phyloP scores from a whole-genome alignment of 2,329 filamentous ascomycete species.

The Colletotrichum chlorophyti region DNA sequence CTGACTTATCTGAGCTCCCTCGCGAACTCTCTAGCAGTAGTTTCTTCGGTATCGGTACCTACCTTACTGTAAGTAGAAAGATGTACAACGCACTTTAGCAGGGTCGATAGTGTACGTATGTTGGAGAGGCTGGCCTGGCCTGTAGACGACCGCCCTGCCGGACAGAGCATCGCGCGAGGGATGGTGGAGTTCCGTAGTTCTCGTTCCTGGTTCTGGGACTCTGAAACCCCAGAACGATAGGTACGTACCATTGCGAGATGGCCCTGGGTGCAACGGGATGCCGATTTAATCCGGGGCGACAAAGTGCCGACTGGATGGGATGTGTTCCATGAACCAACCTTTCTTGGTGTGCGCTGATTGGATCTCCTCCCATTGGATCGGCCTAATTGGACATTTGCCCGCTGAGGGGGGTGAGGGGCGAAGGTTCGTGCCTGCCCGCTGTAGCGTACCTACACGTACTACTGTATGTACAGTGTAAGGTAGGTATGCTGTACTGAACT shows the following conservation, averaged over 20 bases:
- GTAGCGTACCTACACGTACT: too few relatives aligned
- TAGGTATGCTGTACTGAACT: too few relatives aligned
- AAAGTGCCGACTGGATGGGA: slow-evolving; percentile 16
- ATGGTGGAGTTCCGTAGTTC: slow-evolving; percentile 7
- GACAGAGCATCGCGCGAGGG: not conserved
- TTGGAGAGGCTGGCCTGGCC: not conserved
- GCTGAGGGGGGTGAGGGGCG: not conserved
- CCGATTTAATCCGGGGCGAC: slow-evolving; percentile 18
- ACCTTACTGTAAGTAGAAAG: not conserved
- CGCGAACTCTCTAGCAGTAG: not conserved
- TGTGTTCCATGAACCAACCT: too few relatives aligned
- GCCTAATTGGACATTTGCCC: not conserved
- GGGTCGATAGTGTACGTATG: too few relatives aligned
- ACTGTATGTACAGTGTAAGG: too few relatives aligned
- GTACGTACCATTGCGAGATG: not conserved
- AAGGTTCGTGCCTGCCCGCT: not conserved
- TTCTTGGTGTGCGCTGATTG: slow-evolving; percentile 9
- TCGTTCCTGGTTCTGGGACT: not conserved
- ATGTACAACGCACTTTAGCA: too few relatives aligned
- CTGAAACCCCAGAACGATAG: too few relatives aligned
- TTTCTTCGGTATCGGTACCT: not conserved
- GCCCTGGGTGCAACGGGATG: too few relatives aligned
- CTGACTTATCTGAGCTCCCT: not conserved
- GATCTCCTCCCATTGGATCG: slow-evolving; percentile 23
- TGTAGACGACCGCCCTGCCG: slow-evolving; percentile 3